Conservation (phyloP, 2,329 filamentous ascomycete species). For the Helotiales sp. region DNA sequence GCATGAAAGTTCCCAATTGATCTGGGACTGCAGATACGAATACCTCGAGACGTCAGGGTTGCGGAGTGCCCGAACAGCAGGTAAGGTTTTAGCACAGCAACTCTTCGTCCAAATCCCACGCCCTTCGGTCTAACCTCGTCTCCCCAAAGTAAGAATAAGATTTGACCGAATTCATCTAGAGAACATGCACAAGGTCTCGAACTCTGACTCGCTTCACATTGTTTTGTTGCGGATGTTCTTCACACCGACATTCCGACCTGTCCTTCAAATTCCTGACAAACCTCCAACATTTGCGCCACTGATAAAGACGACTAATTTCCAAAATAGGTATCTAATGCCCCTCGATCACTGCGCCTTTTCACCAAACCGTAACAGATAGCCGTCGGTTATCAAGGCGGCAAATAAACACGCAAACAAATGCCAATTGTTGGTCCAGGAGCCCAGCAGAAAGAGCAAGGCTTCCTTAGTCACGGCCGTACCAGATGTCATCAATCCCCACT, state of each 20-base stretch:
- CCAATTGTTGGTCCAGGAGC: no score
- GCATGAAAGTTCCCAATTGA: no score
- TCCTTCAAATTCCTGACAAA: background rate
- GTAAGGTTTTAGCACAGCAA: no score
- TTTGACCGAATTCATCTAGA: background rate
- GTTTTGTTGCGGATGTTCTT: background rate
- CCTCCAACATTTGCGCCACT: background rate
- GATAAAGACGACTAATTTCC: background rate
- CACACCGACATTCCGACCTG: background rate
- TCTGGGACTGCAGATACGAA: no score
- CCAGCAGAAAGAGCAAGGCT: background rate
- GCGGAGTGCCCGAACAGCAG: no score
- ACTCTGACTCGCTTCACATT: background rate
- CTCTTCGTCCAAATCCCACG: no score
- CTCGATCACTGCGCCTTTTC: background rate
- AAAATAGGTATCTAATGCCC: background rate
- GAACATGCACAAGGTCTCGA: background rate
- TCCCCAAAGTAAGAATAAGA: no score
- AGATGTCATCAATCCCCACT: slow-evolving; percentile 1
- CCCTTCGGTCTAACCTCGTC: no score
- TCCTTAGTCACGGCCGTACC: background rate
- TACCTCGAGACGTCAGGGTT: no score
- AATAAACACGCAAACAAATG: background rate
- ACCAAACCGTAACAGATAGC: background rate
- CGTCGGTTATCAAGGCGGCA: background rate